Base-by-base conservation (phyloP, 495 filamentous ascomycete genomes). In the Elaphomyces granulatus region DNA sequence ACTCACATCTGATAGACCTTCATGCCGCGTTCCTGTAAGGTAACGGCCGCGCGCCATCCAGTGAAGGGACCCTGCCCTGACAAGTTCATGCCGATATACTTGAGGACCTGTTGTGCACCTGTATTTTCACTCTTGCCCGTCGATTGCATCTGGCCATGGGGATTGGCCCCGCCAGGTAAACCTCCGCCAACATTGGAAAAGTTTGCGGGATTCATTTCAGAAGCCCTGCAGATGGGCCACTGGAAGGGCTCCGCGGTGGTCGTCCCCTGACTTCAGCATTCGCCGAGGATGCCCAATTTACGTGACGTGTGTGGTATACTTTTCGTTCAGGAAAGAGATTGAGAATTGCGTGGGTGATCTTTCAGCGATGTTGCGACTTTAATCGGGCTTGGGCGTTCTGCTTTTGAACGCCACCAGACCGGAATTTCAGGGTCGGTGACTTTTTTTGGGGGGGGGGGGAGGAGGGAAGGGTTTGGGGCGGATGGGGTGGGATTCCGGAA, bases 1-100 rank as follows among this genome's bases (percentile, higher is more conserved):
- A 64, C 63, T 41, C 47, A 70, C 66, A 71, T 68, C 43, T 71
- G 67, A 43, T 58, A 60, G 8, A 71, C 59, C 36, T 61, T 61
- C 16, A 55, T 45, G 0, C 56, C 56, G 28, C 68, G 59, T 14
- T 53, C 50, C 39, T 57, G 60, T n/a, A 58, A 42, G 10, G 44
- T 44, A 2, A 72, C 56, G 14, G 65, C 61, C 9, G 54, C 52
- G 40, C 66, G 60, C 68, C 68, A 72, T 38, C 67, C 68, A 19
- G 45, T 51, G 20, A 58, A 64, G 1, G 58, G 51, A 15, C 57
- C 59, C 46, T 67, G 63, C 3, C 33, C 46, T 37, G 59, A 51
- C 35, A 71, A 43, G 19, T 53, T 49, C 34, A 59, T 51, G 30
- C 53, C 49, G 34, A 70, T 59, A 44, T 58, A 52, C 16, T 45